A percentile compares a stretch with the other conserved stretches of the same genome.
Evolutionary conservation across 1,139 yeast species (phyloP).

Genomic region (Debaryomyces coudertii): DNA sequence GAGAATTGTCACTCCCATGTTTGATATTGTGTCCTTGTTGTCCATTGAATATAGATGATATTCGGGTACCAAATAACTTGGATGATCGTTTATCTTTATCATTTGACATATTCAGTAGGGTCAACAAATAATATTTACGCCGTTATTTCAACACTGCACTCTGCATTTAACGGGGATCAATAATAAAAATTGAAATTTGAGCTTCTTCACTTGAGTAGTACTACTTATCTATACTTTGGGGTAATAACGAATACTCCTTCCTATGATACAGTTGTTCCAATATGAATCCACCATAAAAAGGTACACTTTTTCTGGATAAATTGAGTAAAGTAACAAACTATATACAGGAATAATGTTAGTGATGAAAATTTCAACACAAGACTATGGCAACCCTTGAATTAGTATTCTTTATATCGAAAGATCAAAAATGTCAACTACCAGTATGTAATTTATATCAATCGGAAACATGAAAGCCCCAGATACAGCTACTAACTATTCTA

Average conservation of each 20-base stretch:
- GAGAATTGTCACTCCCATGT: not conserved
- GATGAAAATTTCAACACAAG: not conserved
- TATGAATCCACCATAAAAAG: not conserved
- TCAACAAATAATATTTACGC: not conserved
- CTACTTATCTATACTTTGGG: not conserved
- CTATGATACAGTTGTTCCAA: not conserved
- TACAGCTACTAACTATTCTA: not conserved
- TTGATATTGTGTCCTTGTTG: constrained; percentile 6
- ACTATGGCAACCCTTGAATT: not conserved
- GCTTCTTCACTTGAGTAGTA: not conserved
- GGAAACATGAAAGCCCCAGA: not conserved
- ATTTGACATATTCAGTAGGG: constrained; percentile 9
- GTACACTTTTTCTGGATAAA: not conserved
- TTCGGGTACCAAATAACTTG: constrained; percentile 29
- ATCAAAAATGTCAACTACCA: constrained; percentile 5
- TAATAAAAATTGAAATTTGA: not conserved
- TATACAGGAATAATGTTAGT: constrained; percentile 1
- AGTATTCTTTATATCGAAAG: not conserved
- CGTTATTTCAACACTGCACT: not conserved
- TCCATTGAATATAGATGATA: constrained; percentile 31
- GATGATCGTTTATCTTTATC: constrained; percentile 21
- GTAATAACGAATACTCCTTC: not conserved
- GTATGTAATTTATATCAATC: constrained; percentile 5
- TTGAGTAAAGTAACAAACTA: not conserved
- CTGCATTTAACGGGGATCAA: not conserved